Conservation (phyloP, 2,329 filamentous ascomycete species). For the Fusarium sp. region DNA sequence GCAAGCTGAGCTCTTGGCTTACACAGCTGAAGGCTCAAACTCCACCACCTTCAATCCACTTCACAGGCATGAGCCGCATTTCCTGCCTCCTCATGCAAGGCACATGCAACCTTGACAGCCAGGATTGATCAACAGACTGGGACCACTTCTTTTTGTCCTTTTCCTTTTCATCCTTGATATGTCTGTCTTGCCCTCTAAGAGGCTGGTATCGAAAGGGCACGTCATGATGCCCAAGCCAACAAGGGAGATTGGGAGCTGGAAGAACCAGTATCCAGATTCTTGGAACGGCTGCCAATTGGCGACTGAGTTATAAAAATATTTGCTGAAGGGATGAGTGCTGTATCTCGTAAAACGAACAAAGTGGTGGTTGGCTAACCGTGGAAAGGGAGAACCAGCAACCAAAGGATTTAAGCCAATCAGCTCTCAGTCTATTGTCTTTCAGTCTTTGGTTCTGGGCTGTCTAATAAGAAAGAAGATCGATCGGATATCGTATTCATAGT, state of each 20-base stretch:
- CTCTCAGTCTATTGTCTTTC: not conserved
- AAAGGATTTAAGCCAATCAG: constrained; percentile 9
- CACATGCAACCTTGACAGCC: constrained; percentile 7
- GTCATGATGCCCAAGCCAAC: constrained; percentile 5
- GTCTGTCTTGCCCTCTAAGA: constrained; percentile 7
- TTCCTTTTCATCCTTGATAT: not conserved
- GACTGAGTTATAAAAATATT: not conserved
- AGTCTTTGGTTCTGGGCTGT: not conserved
- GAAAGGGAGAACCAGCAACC: not conserved
- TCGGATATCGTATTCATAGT: not conserved
- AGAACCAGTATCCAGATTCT: not conserved
- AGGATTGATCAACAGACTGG: not conserved
- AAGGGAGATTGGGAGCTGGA: not conserved
- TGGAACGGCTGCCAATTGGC: constrained; percentile 18
- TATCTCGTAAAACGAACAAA: not conserved
- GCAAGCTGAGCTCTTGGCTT: constrained; percentile 1
- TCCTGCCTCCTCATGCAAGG: constrained; percentile 30
- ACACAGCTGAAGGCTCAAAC: not conserved
- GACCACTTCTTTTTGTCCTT: not conserved
- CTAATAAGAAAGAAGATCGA: not conserved
- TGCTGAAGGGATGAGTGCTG: not conserved
- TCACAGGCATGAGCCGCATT: constrained; percentile 19
- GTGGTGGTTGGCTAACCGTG: constrained; percentile 20
- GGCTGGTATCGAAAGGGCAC: constrained; percentile 14
- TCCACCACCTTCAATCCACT: constrained; percentile 16